Evolutionary conservation across 306 rosid species (phyloP).

Genomic region (Prunus armeniaca): DNA sequence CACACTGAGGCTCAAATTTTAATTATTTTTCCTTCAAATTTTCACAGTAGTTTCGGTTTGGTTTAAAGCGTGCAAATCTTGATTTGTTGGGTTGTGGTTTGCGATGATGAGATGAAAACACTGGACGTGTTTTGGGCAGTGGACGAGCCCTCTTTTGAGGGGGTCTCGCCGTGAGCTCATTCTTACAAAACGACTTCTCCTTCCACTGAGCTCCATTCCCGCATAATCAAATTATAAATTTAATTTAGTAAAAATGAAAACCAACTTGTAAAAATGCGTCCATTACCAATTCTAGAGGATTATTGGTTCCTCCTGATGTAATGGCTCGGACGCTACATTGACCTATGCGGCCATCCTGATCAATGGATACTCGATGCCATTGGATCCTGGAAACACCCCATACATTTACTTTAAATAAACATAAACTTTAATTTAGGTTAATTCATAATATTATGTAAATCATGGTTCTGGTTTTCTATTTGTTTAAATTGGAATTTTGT

Average conservation of each 20-base stretch:
- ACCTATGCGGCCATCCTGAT: slow-evolving; percentile 77
- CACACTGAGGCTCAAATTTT: slow-evolving; percentile 70
- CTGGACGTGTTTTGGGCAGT: slow-evolving; percentile 80
- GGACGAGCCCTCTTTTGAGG: slow-evolving; percentile 44
- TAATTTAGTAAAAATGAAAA: neutral
- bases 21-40: neutral
- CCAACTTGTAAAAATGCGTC: slow-evolving; percentile 26
- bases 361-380: slow-evolving; percentile 58
- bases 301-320: slow-evolving; percentile 32
- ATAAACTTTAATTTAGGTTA: too few relatives aligned
- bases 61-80: neutral
- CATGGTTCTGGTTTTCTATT: too few relatives aligned
- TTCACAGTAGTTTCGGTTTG: rapidly evolving
- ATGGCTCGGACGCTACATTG: slow-evolving; percentile 70
- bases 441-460: neutral
- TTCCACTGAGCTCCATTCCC: slow-evolving; percentile 79
- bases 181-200: slow-evolving; percentile 83
- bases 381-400: slow-evolving; percentile 88
- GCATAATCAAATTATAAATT: neutral
- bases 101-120: slow-evolving; percentile 83
- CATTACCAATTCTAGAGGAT: slow-evolving; percentile 69
- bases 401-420: slow-evolving; percentile 16
- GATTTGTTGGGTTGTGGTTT: neutral
- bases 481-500: too few relatives aligned
- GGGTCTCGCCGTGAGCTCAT: slow-evolving; percentile 73